These are phyloP conservation scores for Capsella rubella DNA, from an alignment of 441 rosid genomes.

Conservation along the genomic window DNA sequence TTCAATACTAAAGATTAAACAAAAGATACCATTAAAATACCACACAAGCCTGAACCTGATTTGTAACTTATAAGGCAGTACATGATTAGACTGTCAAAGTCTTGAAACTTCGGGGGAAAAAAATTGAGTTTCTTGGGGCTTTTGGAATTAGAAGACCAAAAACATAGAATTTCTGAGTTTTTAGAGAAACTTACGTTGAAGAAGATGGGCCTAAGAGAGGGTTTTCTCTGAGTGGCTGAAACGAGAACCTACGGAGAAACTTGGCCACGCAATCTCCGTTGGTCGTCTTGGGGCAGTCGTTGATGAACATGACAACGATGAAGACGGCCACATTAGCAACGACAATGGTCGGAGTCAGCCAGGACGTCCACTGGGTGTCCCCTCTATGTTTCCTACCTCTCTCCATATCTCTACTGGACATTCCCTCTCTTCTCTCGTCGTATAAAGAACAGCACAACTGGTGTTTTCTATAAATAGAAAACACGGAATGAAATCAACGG, in stretches of 20 bases:
- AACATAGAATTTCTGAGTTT: not conserved
- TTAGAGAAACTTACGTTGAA: constrained; percentile 47
- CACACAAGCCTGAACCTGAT: constrained; percentile 14
- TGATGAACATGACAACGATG: constrained; percentile 59
- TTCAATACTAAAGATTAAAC: not conserved
- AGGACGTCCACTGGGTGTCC: constrained; percentile 57
- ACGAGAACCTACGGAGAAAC: constrained; percentile 65
- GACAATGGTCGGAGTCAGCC: constrained; percentile 60
- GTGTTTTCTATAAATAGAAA: not conserved
- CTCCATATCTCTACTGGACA: constrained; percentile 51
- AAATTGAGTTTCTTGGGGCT: not conserved
- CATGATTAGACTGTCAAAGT: constrained; percentile 7
- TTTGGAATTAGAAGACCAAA: not conserved
- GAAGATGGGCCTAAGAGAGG: constrained; percentile 73
- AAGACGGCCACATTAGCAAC: constrained; percentile 59
- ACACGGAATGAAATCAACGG: constrained; percentile 19
- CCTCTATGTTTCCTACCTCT: constrained; percentile 49
- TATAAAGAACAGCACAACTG: not conserved
- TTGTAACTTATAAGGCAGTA: not conserved
- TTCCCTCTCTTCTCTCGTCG: constrained; percentile 25
- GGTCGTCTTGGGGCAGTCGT: constrained; percentile 58
- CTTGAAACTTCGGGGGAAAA: not conserved
- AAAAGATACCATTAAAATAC: not conserved
- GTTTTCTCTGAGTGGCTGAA: constrained; percentile 62
- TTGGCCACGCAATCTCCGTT: constrained; percentile 53